Conservation (phyloP, 352 stramenopile species). For the Pythium phragmiticola region DNA sequence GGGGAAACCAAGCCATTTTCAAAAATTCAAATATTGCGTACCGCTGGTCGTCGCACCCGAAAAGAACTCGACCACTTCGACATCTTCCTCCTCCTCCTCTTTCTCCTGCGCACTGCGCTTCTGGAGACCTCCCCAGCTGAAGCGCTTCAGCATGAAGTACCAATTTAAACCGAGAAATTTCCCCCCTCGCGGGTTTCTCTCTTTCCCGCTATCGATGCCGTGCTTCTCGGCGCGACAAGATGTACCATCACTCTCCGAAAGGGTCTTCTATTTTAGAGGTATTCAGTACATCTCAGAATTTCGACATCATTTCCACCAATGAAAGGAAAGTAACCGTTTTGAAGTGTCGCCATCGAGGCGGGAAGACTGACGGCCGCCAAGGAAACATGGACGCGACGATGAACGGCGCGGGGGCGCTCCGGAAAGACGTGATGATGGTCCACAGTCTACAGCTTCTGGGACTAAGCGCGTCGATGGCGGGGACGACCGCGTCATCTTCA, state of each 20-base stretch:
- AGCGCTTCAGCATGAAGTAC: constrained; percentile 9
- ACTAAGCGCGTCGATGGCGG: constrained; percentile 11
- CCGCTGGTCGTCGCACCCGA: constrained; percentile 14
- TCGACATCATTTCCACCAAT: constrained; percentile 15
- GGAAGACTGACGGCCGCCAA: neutral
- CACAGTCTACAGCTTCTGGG: constrained; percentile 49
- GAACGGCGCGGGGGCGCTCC: constrained; percentile 7
- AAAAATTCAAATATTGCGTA: constrained; percentile 23
- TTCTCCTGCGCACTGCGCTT: constrained; percentile 5
- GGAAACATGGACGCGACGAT: neutral
- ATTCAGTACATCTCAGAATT: constrained; percentile 11
- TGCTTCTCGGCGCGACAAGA: neutral
- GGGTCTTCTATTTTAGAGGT: constrained; percentile 19
- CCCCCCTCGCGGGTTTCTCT: neutral
- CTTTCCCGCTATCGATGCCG: neutral
- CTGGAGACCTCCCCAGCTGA: constrained; percentile 16
- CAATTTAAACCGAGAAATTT: neutral
- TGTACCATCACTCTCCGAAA: constrained; percentile 34
- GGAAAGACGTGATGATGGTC: constrained; percentile 46
- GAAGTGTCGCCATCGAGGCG: neutral
- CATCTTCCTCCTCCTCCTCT: constrained; percentile 11
- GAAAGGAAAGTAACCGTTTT: neutral
- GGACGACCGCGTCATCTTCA: neutral
- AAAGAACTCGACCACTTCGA: constrained; percentile 31
- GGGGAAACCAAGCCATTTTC: neutral